Evolutionary conservation across 2,329 filamentous ascomycete species (phyloP).

Genomic region (Metarhizium sp.): DNA sequence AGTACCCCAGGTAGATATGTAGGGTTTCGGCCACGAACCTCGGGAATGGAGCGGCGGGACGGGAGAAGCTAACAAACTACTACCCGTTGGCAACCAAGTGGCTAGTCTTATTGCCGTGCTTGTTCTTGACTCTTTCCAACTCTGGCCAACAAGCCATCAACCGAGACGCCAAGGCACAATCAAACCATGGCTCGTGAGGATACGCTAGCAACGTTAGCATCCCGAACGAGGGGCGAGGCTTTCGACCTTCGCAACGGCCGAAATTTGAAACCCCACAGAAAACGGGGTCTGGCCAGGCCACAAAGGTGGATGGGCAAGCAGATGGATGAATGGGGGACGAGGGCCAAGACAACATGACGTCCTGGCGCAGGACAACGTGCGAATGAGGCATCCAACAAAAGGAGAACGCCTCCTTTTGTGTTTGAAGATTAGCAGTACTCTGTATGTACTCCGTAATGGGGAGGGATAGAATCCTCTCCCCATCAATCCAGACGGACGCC

Average conservation of each 20-base stretch:
- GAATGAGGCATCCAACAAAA: neutral
- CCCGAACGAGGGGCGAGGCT: neutral
- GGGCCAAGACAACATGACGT: constrained; percentile 7
- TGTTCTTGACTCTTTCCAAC: neutral
- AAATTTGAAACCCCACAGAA: constrained; percentile 8
- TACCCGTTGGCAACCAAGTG: too few species aligned
- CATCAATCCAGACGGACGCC: neutral
- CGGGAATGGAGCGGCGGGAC: neutral
- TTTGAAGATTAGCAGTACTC: neutral
- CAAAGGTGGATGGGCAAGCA: neutral
- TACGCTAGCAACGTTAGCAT: neutral
- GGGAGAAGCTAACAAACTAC: neutral
- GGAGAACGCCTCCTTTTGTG: neutral
- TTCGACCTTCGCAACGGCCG: constrained; percentile 5
- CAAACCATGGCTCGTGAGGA: constrained; percentile 2
- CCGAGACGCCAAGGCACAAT: neutral
- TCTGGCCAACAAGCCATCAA: neutral
- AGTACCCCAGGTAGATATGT: neutral
- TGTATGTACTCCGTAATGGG: neutral
- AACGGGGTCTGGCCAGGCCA: neutral
- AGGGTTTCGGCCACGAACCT: neutral
- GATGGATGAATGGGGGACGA: constrained; percentile 3
- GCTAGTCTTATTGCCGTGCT: neutral
- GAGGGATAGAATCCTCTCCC: neutral
- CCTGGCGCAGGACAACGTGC: constrained; percentile 4